phyloP scores from a whole-genome alignment of 2,329 filamentous ascomycete genomes.

The Pseudomassariella vexata region DNA sequence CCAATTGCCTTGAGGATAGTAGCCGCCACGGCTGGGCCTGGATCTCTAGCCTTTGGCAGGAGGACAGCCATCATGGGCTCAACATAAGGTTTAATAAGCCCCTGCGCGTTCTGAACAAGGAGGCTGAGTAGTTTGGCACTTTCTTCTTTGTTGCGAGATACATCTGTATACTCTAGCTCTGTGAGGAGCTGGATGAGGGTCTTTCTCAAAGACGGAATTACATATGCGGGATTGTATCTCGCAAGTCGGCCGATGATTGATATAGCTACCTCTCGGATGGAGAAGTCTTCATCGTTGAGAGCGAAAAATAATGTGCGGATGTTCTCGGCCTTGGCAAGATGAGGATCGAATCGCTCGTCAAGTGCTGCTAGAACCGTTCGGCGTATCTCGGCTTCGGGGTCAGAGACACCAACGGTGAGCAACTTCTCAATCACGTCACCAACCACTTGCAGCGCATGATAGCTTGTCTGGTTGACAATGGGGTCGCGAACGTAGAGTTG shows the following conservation, averaged over 20 bases:
- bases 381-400: conserved; percentile 83
- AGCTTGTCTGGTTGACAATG: conserved; percentile 95
- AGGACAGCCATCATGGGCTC: conserved; percentile 93
- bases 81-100: conserved; percentile 91
- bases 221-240: conserved; percentile 88
- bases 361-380: conserved; percentile 83
- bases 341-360: conserved; percentile 89
- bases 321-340: conserved; percentile 96
- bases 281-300: conserved; percentile 89
- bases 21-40: conserved; percentile 81
- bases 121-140: conserved; percentile 90
- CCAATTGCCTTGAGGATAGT: conserved; percentile 95
- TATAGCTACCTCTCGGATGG: conserved; percentile 90
- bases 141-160: conserved; percentile 90
- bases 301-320: conserved; percentile 93
- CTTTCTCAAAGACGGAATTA: conserved; percentile 92
- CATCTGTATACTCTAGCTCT: conserved; percentile 93
- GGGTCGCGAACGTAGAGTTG: conserved; percentile 96
- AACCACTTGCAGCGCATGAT: conserved; percentile 94
- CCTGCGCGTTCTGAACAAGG: conserved; percentile 86
- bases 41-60: conserved; percentile 84
- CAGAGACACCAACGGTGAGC: conserved; percentile 88
- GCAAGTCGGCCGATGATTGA: conserved; percentile 93
- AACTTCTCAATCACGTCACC: conserved; percentile 97
- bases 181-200: conserved; percentile 93